These are phyloP conservation scores for Trametes pubescens DNA, from an alignment of 1,284 basidiomycete genomes.

Conservation along the genomic window DNA sequence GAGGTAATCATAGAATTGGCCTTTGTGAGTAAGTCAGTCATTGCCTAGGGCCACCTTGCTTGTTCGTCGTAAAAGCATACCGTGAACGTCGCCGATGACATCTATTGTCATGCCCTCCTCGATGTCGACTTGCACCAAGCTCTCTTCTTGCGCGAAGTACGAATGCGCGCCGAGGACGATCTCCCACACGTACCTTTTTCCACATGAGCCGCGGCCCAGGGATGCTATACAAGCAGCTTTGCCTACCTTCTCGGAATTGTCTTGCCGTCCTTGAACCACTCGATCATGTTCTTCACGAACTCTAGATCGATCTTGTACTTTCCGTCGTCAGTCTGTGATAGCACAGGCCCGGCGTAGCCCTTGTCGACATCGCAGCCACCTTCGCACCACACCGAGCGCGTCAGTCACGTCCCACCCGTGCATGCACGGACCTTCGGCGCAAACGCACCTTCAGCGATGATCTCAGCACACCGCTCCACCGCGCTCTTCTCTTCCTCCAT, in stretches of 20 bases:
- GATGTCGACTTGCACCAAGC: slow-evolving; percentile 82
- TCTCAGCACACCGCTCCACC: slow-evolving; percentile 75
- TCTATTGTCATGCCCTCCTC: slow-evolving; percentile 86
- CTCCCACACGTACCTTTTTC: slow-evolving; percentile 88
- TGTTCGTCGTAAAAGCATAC: slow-evolving; percentile 48
- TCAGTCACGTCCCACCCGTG: not conserved
- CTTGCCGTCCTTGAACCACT: slow-evolving; percentile 94
- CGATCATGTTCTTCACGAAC: slow-evolving; percentile 89
- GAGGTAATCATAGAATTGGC: slow-evolving; percentile 94
- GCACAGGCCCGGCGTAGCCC: slow-evolving; percentile 72
- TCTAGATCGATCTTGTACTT: slow-evolving; percentile 77
- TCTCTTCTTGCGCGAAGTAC: slow-evolving; percentile 80
- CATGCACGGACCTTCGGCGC: not conserved
- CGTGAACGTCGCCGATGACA: slow-evolving; percentile 93
- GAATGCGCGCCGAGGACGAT: slow-evolving; percentile 91
- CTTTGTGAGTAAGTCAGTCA: slow-evolving; percentile 47
- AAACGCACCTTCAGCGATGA: slow-evolving; percentile 76
- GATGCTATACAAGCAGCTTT: not conserved
- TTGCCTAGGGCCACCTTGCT: not conserved
- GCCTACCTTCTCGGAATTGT: slow-evolving; percentile 70
- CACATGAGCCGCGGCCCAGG: not conserved
- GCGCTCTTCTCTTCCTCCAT: slow-evolving; percentile 86
- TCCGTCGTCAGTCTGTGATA: slow-evolving; percentile 62
- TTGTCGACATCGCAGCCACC: slow-evolving; percentile 79
- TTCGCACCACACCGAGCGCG: slow-evolving; percentile 38